Base-by-base conservation (phyloP, 2,329 filamentous ascomycete genomes). In the Cadophora sp. region DNA sequence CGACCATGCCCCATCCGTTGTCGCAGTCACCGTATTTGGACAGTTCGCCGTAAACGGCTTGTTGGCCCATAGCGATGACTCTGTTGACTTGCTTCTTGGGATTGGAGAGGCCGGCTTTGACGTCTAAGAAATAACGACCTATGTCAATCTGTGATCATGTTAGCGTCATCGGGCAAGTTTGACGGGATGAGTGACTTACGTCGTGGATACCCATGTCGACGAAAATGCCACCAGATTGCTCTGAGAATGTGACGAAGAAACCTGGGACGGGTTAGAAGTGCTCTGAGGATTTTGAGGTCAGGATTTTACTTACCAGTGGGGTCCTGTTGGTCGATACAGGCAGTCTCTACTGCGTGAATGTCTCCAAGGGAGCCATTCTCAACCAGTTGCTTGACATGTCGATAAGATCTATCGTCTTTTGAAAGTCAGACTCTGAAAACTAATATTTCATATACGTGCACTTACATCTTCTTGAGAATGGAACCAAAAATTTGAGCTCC, bases 241-340 rank as follows among this genome's bases (percentile, higher is more conserved):
- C 48, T 24, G 22, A 50, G 22, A 50, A 50, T 3, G 48, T 26
- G n/a, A 50, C 48, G 7, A 26, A 50, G 22, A 50, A 50, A 24
- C 19, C 48, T 26, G 6, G 19, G 40, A 43, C 7, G 5, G 11
- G 12, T 43, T 37, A 37, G 34, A 8, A 43, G 11, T 16, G 40
- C 40, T 34, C n/a, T 37, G 34, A 37, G 14, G 2, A 16, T 2
- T 43, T 16, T 43, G 2, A 19, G 34, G 2, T 11, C 1, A 2
- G 34, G 7, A 43, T 12, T 26, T 50, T 24, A n/a, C 48, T 26
- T 50, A 50, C 48, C 48, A 50, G 48, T 50, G 8, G 48, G 48
- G 48, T 50, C 48, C 22, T 50, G 48, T 22, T 50, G 48, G n/a
- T 50, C 48, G 48, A 50, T 50, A n/a, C 48, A 50, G n/a, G n/a